Evolutionary conservation across 2,329 filamentous ascomycete species (phyloP).

Genomic region (Xylaria sp.): DNA sequence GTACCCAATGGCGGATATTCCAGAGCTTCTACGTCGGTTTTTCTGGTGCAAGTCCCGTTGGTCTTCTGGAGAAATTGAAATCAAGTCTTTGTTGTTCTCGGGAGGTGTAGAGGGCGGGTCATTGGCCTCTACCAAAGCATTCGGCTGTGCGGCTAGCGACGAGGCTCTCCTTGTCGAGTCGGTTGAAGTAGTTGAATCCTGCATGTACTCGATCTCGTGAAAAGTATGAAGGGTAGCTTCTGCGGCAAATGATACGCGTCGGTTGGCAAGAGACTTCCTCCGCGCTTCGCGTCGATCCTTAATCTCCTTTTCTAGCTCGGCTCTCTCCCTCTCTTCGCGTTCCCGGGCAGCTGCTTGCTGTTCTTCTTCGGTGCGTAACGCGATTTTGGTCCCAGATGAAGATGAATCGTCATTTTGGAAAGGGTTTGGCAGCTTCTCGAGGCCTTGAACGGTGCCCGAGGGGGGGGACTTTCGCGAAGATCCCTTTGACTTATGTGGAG

Average conservation of each 20-base stretch:
- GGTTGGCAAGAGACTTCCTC: constrained; percentile 89
- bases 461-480: constrained; percentile 52
- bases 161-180: constrained; percentile 79
- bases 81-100: constrained; percentile 63
- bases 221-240: constrained; percentile 97
- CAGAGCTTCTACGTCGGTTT: constrained; percentile 67
- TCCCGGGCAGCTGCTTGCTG: constrained; percentile 72
- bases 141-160: constrained; percentile 50
- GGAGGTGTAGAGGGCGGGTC: constrained; percentile 67
- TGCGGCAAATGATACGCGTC: constrained; percentile 94
- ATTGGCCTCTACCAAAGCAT: constrained; percentile 49
- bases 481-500: constrained; percentile 67
- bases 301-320: constrained; percentile 64
- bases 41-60: constrained; percentile 70
- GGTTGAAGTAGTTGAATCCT: constrained; percentile 83
- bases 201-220: constrained; percentile 87
- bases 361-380: constrained; percentile 71
- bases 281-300: constrained; percentile 82
- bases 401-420: constrained; percentile 47
- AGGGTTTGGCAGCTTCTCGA: constrained; percentile 52
- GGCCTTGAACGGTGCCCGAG: constrained; percentile 46
- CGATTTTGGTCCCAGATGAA: constrained; percentile 61
- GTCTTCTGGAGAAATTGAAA: constrained; percentile 65
- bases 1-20: constrained; percentile 67
- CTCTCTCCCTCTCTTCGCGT: constrained; percentile 69